A percentile compares a stretch with the other conserved stretches of the same genome.
Conservation (phyloP, 371 early-diverging fungal genomes). For the Apophysomyces variabilis region DNA sequence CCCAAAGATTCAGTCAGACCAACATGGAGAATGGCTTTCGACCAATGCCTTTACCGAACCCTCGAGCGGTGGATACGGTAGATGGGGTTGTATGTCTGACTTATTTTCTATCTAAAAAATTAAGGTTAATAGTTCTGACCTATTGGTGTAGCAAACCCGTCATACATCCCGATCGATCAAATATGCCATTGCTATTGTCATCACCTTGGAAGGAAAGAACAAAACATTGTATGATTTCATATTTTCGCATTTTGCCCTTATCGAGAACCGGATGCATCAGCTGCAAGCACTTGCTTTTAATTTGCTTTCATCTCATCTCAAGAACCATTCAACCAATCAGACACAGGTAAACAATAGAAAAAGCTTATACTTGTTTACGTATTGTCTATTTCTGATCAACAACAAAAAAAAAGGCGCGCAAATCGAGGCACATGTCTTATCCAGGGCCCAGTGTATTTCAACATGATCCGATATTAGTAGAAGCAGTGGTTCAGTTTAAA, state of each 20-base stretch:
- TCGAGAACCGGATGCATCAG: conserved; percentile 66
- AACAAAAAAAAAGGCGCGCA: conserved; percentile 22
- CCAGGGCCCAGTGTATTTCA: conserved; percentile 55
- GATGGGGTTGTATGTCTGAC: conserved; percentile 18
- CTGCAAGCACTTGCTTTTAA: conserved; percentile 59
- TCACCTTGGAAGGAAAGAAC: conserved; percentile 57
- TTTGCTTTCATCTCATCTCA: conserved; percentile 51
- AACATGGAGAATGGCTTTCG: conserved; percentile 71
- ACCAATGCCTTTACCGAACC: conserved; percentile 63
- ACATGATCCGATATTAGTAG: conserved; percentile 49
- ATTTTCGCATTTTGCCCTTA: conserved; percentile 68
- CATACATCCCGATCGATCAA: conserved; percentile 58
- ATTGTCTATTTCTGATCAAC: not conserved
- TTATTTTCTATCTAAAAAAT: conserved; percentile 1
- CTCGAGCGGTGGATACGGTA: conserved; percentile 18
- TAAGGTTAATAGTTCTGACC: not conserved
- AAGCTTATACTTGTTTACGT: not conserved
- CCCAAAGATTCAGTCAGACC: conserved; percentile 62
- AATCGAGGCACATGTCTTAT: conserved; percentile 33
- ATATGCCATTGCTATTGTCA: conserved; percentile 64
- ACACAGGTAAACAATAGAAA: conserved; percentile 7
- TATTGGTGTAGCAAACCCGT: conserved; percentile 31
- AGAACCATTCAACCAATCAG: conserved; percentile 15
- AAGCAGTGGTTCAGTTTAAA: conserved; percentile 59
- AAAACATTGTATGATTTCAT: conserved; percentile 60